phyloP scores from a whole-genome alignment of 2,329 filamentous ascomycete genomes.

The Colletotrichum sp. region DNA sequence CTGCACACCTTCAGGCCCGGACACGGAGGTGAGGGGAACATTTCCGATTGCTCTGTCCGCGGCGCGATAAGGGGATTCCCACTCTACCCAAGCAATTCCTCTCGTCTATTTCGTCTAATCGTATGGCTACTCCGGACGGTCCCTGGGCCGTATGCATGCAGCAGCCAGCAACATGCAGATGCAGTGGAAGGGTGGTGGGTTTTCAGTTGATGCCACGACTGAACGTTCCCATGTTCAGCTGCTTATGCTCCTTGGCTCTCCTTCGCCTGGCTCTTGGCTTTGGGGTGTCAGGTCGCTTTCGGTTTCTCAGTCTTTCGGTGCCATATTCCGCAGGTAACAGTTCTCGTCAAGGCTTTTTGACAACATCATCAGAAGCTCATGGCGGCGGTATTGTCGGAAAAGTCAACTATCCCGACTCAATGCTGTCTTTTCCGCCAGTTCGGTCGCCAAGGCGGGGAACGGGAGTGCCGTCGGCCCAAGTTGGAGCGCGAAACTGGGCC shows the following conservation, averaged over 20 bases:
- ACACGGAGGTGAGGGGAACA: background rate
- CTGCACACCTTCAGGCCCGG: background rate
- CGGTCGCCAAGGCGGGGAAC: background rate
- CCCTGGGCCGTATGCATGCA: background rate
- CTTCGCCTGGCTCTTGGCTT: background rate
- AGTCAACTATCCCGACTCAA: background rate
- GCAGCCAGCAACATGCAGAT: background rate
- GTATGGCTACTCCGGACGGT: background rate
- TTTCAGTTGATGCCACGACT: background rate
- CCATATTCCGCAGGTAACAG: background rate
- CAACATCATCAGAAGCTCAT: background rate
- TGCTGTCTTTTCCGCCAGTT: background rate
- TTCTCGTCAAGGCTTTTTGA: background rate
- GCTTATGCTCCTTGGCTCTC: background rate
- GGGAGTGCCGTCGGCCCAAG: background rate
- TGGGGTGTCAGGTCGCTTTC: background rate
- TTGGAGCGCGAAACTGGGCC: background rate
- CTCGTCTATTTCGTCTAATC: background rate
- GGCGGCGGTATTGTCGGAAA: background rate
- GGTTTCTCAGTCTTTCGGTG: background rate
- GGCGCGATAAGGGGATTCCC: constrained; percentile 11
- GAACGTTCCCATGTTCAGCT: background rate
- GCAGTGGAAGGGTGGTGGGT: background rate
- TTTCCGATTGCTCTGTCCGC: background rate
- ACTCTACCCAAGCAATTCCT: background rate